Evolutionary conservation across 2,329 filamentous ascomycete species (phyloP), one percentile per base, ranked within the genome.

Genomic region (Trichoderma oligosporum): DNA sequence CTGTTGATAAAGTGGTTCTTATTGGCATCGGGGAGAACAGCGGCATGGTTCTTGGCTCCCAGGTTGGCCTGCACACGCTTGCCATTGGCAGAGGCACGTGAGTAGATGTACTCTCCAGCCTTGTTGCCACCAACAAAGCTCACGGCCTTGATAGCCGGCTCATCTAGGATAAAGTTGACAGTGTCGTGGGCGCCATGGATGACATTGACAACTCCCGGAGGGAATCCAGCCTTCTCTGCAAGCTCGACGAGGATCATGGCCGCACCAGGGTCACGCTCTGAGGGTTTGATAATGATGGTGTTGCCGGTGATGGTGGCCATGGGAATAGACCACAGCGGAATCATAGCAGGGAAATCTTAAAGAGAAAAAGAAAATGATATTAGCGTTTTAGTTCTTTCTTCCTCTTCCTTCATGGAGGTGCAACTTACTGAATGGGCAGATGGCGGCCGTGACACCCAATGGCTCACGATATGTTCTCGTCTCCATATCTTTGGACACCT

Each of bases 401-500:
- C 11, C 22, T 11, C 18, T 12, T 41, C 8, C 7, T 41, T 11
- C 16, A 11, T 24, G 16, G 1, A 11, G 11, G 11, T 16, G 6
- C 24, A 2, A 31, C 85, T 72, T 71, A 90, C 86, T 94, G 70
- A 94, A 94, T 2, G 89, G 89, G 78, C 89, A 94, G 65, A 94
- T 94, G 58, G 89, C 88, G 58, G 89, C 88, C 41, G 88, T 85
- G 31, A 94, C 86, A 56, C 89, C 89, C 67, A 94, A 75, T 59
- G 89, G 88, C 79, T 94, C 89, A 61, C 84, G 82, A 72, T 94
- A 94, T 59, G 83, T 88, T 68, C 88, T 78, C 27, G 89, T 94
- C 78, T 94, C 89, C 89, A 94, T 94, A 67, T 94, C 89, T 79
- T 90, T 92, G 55, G 89, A 83, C 11, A 94, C 89, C 77, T 94